phyloP scores from a whole-genome alignment of 192 early-diverging fungal genomes.

The Powellomyces hirtus region DNA sequence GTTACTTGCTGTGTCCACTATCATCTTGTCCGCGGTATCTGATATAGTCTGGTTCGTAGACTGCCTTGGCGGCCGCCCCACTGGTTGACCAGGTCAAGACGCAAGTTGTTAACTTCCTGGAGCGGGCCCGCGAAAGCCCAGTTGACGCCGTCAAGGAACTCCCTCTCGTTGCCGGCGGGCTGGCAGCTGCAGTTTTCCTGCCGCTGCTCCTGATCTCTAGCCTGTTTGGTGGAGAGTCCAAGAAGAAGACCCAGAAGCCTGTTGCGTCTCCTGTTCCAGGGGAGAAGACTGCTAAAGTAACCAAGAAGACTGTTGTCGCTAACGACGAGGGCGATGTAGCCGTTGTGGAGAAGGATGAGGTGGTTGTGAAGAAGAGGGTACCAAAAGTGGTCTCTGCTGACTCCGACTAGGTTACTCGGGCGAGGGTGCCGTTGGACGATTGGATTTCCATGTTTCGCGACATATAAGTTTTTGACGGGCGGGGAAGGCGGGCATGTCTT shows the following conservation, averaged over 20 bases:
- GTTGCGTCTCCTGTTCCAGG: not conserved
- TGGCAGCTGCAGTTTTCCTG: conserved; percentile 15
- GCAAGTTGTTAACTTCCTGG: conserved; percentile 27
- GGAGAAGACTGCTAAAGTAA: not conserved
- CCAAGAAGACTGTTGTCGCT: not conserved
- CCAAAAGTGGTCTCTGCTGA: not conserved
- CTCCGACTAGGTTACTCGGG: too few species aligned
- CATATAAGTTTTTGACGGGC: too few species aligned
- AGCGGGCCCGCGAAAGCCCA: conserved; percentile 28
- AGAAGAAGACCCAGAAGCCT: not conserved
- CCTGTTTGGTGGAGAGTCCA: conserved; percentile 1
- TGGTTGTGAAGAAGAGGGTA: not conserved
- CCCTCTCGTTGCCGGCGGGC: conserved; percentile 34
- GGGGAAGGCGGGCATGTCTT: too few species aligned
- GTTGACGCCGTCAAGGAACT: conserved; percentile 38
- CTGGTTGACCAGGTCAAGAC: conserved; percentile 24
- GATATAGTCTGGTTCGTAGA: too few species aligned
- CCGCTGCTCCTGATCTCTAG: conserved; percentile 3
- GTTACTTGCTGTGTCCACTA: not conserved
- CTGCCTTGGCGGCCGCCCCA: not conserved
- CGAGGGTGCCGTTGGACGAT: too few species aligned
- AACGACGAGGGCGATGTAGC: not conserved
- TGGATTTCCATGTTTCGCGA: too few species aligned
- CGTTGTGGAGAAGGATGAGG: not conserved
- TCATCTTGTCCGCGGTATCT: too few species aligned